These are phyloP conservation scores for Scortechinia acanthostroma DNA, from an alignment of 2,329 filamentous ascomycete species.

Conservation along the genomic window DNA sequence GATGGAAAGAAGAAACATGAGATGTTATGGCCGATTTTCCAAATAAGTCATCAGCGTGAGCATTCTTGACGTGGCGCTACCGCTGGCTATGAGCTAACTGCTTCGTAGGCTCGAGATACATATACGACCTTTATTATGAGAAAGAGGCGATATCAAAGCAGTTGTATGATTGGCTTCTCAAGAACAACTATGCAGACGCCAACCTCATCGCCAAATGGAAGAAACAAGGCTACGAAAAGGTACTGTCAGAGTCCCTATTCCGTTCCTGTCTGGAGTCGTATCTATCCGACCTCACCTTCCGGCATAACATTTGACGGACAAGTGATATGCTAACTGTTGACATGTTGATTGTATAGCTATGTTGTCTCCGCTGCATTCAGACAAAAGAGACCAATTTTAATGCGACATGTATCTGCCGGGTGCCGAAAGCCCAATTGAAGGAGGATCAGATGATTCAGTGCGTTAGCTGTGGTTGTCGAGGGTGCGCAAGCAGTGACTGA, in stretches of 20 bases:
- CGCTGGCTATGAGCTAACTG: not conserved
- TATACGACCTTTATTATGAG: constrained; percentile 96
- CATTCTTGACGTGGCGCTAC: not conserved
- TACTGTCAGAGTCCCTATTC: constrained; percentile 24
- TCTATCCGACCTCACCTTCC: too few relatives aligned
- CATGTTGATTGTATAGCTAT: constrained; percentile 48
- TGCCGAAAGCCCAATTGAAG: constrained; percentile 82
- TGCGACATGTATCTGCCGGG: constrained; percentile 91
- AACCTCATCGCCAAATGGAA: constrained; percentile 99
- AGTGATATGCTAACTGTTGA: not conserved
- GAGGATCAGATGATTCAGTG: constrained; percentile 87
- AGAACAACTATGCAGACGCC: constrained; percentile 91
- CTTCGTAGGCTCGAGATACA: constrained; percentile 40
- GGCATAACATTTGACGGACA: too few relatives aligned
- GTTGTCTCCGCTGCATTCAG: constrained; percentile 91
- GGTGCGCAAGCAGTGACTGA: constrained; percentile 79
- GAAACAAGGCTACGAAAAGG: constrained; percentile 98
- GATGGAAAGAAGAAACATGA: constrained; percentile 78
- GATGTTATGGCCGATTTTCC: constrained; percentile 93
- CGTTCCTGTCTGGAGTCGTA: not conserved
- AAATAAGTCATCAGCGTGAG: constrained; percentile 85
- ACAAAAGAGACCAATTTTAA: constrained; percentile 99
- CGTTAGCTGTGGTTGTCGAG: constrained; percentile 87
- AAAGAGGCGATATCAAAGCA: constrained; percentile 90
- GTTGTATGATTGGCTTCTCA: constrained; percentile 91